Percentiles rank a stretch among this genome's conserved stretches.
These are phyloP conservation scores for Melaleuca alternifolia DNA, from an alignment of 345 rosid species.

Conservation along the genomic window DNA sequence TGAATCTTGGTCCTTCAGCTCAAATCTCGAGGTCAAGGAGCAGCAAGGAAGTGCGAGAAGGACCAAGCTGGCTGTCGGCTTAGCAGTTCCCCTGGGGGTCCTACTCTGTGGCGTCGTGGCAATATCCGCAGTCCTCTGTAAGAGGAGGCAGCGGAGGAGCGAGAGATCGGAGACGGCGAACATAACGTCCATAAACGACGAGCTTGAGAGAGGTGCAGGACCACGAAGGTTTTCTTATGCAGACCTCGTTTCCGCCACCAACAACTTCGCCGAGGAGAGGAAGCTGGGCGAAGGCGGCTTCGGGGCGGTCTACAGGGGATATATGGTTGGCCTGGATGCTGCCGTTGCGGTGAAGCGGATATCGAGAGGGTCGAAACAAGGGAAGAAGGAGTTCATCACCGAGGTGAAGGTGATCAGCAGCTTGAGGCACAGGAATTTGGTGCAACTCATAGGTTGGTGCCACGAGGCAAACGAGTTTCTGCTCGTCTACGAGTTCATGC, in stretches of 20 bases:
- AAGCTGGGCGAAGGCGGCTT: slow-evolving; percentile 19
- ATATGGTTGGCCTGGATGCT: neutral
- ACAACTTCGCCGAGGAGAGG: slow-evolving; percentile 3
- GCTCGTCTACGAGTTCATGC: slow-evolving; percentile 15
- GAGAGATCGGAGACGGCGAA: neutral
- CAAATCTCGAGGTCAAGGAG: neutral
- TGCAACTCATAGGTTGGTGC: slow-evolving; percentile 28
- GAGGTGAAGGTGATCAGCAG: slow-evolving; percentile 23
- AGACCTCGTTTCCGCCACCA: slow-evolving; percentile 5
- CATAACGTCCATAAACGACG: slow-evolving; percentile 18
- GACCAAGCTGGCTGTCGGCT: neutral
- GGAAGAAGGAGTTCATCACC: slow-evolving; percentile 10
- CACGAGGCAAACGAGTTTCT: slow-evolving; percentile 9
- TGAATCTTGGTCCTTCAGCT: slow-evolving; percentile 13
- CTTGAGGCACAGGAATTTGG: slow-evolving; percentile 18
- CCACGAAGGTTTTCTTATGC: slow-evolving; percentile 10
- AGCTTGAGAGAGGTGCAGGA: slow-evolving; percentile 3
- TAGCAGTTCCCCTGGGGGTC: slow-evolving; percentile 4
- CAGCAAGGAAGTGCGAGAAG: neutral
- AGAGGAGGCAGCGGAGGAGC: neutral
- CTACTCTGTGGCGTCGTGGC: neutral
- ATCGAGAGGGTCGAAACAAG: slow-evolving; percentile 8
- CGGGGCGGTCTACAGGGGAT: slow-evolving; percentile 19
- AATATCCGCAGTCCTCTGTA: neutral
- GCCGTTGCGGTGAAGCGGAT: slow-evolving; percentile 14